Evolutionary conservation across 2,329 filamentous ascomycete genomes (phyloP), one percentile per base, ranked within the genome.

Genomic region (Aureobasidium sp.): DNA sequence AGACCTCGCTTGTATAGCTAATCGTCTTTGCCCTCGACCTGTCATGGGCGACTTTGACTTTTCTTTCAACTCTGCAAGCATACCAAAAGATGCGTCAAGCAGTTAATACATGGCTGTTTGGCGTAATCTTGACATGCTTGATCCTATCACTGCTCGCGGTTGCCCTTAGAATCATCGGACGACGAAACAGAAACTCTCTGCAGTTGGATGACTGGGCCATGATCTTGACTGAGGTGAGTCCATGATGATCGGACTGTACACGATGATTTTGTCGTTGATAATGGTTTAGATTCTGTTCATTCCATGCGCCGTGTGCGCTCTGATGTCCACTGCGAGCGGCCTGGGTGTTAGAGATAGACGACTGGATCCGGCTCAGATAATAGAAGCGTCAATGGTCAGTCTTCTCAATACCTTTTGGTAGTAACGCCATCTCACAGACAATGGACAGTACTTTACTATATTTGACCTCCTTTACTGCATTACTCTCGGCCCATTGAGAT

Each of bases 401-500:
- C 11, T 7, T 5, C 39, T 12, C 39, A 4, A 8, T n/a, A 12
- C 15, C 15, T 20, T 1, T 20, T 14, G 25, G 6, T 15, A 9
- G 22, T 3, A 29, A 11, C 52, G 12, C 7, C 8, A 15, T 29
- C 17, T 56, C 25, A 52, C 12, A 31, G 11, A 17, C 1, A 11
- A 34, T 20, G 47, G 17, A n/a, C 15, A 56, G 52, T 44, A 56
- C 27, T 34, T 56, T 17, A 44, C 11, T 12, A 5, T 56, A 1
- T 56, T 56, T n/a, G 52, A 56, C 17, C n/a, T 56, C 9, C n/a
- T 56, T 25, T 56, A 56, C 17, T 31, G 25, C 27, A 44, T 56
- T 12, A 34, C 39, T 9, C 52, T 56, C 6, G 52, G 37, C 5
- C 37, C 39, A 3, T 3, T 56, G 5, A 56, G 27, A 34, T 29